phyloP scores from a whole-genome alignment of 805 yeast genomes.

The Teunomyces panamensis region DNA sequence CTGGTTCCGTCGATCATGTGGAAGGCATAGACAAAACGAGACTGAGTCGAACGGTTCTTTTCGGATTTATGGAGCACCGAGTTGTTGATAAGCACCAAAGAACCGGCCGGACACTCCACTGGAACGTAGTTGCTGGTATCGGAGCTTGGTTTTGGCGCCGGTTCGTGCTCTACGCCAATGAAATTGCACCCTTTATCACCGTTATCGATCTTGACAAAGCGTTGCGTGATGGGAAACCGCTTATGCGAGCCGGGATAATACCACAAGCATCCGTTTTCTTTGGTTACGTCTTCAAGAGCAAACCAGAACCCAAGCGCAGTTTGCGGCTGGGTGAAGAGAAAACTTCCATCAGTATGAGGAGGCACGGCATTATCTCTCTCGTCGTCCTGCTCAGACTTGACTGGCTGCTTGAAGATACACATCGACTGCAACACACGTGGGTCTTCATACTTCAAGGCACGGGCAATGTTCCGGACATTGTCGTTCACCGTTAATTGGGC shows the following conservation, averaged over 20 bases:
- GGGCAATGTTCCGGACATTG: slow-evolving; percentile 50
- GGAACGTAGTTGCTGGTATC: slow-evolving; percentile 43
- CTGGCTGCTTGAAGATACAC: slow-evolving; percentile 76
- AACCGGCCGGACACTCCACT: slow-evolving; percentile 68
- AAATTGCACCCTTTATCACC: slow-evolving; percentile 59
- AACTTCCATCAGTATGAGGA: slow-evolving; percentile 72
- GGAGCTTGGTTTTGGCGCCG: slow-evolving; percentile 17
- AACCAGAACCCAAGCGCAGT: slow-evolving; percentile 79
- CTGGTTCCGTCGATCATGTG: slow-evolving; percentile 70
- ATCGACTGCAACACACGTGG: slow-evolving; percentile 76
- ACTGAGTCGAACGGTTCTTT: slow-evolving; percentile 48
- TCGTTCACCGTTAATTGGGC: slow-evolving; percentile 48
- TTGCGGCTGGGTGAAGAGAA: slow-evolving; percentile 68
- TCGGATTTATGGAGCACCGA: slow-evolving; percentile 71
- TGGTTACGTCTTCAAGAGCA: slow-evolving; percentile 72
- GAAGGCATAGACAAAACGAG: slow-evolving; percentile 76
- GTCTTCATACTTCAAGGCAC: slow-evolving; percentile 51
- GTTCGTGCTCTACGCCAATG: slow-evolving; percentile 26
- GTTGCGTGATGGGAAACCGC: slow-evolving; percentile 49
- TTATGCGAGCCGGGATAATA: slow-evolving; percentile 72
- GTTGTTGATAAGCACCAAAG: slow-evolving; percentile 68
- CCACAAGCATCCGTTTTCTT: slow-evolving; percentile 64
- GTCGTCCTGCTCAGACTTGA: slow-evolving; percentile 2
- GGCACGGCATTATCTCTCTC: slow-evolving; percentile 60
- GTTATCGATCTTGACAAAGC: slow-evolving; percentile 57